Percentiles rank a stretch among this genome's conserved stretches.
phyloP scores from a whole-genome alignment of 352 stramenopile species.

The Pythium sukuiense region DNA sequence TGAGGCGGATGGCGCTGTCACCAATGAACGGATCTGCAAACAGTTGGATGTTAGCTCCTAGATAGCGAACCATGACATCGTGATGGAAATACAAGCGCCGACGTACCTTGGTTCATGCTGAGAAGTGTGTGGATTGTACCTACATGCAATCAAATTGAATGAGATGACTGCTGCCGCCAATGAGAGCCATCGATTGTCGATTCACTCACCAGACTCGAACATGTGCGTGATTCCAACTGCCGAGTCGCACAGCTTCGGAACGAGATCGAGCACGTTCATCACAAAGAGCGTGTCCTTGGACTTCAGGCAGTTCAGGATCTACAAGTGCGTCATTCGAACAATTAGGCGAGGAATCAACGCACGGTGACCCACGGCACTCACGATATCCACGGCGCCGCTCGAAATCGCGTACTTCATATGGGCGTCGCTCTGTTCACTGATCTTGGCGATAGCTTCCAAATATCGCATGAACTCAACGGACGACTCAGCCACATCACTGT shows the following conservation, averaged over 20 bases:
- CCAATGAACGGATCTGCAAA: conserved; percentile 72
- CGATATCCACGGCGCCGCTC: conserved; percentile 35
- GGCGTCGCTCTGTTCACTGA: conserved; percentile 53
- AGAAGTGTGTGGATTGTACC: conserved; percentile 66
- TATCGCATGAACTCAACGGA: conserved; percentile 82
- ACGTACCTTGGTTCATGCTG: conserved; percentile 60
- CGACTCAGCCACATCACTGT: conserved; percentile 36
- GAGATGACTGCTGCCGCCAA: background rate
- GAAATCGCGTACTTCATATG: conserved; percentile 66
- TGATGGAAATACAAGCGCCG: background rate
- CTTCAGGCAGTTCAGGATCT: conserved; percentile 75
- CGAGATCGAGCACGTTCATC: conserved; percentile 83
- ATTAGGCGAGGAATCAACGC: too few relatives aligned
- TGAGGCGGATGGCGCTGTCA: conserved; percentile 65
- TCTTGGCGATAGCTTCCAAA: conserved; percentile 65
- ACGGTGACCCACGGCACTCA: background rate
- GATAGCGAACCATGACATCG: too few relatives aligned
- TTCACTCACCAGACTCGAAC: conserved; percentile 67
- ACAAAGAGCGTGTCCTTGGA: conserved; percentile 79
- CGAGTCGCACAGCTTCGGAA: conserved; percentile 70
- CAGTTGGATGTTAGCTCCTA: too few relatives aligned
- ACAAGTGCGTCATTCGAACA: background rate
- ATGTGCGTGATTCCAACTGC: conserved; percentile 66
- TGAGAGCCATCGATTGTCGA: too few relatives aligned
- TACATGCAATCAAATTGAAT: conserved; percentile 18